A percentile compares a stretch with the other conserved stretches of the same genome.
These are phyloP conservation scores for Grosmannia huntii DNA, from an alignment of 2,329 filamentous ascomycete genomes.

Conservation along the genomic window DNA sequence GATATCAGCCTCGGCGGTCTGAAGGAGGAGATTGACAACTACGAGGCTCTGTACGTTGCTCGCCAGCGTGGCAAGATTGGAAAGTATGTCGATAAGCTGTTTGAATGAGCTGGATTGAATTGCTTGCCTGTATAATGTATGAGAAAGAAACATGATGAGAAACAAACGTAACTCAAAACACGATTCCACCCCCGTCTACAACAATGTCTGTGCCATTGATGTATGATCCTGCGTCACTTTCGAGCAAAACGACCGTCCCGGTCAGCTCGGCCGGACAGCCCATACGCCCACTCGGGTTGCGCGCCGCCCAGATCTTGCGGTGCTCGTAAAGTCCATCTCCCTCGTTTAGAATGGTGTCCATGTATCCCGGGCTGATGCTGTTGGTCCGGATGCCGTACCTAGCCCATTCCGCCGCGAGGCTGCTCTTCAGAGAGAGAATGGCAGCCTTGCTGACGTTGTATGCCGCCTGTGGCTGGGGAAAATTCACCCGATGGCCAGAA, in stretches of 20 bases:
- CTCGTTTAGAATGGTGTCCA: conserved; percentile 64
- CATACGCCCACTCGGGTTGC: conserved; percentile 55
- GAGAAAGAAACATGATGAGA: neutral
- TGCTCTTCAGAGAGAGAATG: conserved; percentile 48
- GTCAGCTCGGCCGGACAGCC: conserved; percentile 49
- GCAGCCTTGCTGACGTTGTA: conserved; percentile 65
- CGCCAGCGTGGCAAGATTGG: conserved; percentile 1
- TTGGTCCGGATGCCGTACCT: conserved; percentile 59
- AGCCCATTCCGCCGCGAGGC: conserved; percentile 62
- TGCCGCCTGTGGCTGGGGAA: conserved; percentile 55
- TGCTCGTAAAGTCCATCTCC: conserved; percentile 43
- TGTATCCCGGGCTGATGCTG: conserved; percentile 59
- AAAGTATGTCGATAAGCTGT: conserved; percentile 5
- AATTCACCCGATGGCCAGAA: conserved; percentile 57
- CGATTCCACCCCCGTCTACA: conserved; percentile 40
- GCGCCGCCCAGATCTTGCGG: conserved; percentile 40
- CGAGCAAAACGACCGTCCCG: conserved; percentile 47
- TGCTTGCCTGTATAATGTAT: neutral
- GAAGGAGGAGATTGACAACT: conserved; percentile 22
- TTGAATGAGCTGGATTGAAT: neutral
- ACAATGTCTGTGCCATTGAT: conserved; percentile 56
- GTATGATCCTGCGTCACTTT: conserved; percentile 49
- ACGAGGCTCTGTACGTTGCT: conserved; percentile 16
- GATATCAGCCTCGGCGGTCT: conserved; percentile 14
- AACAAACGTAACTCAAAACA: neutral